A percentile compares a stretch with the other conserved stretches of the same genome.
phyloP scores from a whole-genome alignment of 345 rosid species.

The Kandelia obovata region DNA sequence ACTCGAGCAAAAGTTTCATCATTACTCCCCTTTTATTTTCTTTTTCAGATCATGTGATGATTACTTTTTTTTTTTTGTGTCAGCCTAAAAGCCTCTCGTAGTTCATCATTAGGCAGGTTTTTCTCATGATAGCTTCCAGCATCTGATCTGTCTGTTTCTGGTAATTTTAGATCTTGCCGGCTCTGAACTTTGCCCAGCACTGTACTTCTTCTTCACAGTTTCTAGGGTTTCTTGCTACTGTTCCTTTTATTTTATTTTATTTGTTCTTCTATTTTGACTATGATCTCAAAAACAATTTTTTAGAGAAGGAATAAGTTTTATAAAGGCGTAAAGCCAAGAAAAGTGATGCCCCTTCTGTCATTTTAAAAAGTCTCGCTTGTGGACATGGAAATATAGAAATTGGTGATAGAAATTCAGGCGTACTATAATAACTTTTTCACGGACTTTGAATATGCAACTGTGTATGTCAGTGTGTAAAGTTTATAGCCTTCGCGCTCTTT shows the following conservation, averaged over 20 bases:
- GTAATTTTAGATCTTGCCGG: constrained; percentile 36
- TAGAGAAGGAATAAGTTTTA: neutral
- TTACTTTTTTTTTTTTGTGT: constrained; percentile 17
- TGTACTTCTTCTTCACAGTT: constrained; percentile 1
- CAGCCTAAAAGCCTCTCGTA: constrained; percentile 25
- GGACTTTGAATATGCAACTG: neutral
- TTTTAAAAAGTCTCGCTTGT: constrained; percentile 9
- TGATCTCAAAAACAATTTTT: constrained; percentile 7
- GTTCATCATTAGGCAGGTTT: constrained; percentile 27
- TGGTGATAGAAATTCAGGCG: neutral
- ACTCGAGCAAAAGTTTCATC: constrained; percentile 42
- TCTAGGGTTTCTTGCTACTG: constrained; percentile 31
- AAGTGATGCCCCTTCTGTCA: constrained; percentile 13
- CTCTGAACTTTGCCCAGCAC: constrained; percentile 18
- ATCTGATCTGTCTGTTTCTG: constrained; percentile 50
- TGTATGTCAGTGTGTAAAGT: neutral
- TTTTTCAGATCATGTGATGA: constrained; percentile 33
- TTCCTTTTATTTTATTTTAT: neutral
- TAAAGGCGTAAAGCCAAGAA: constrained; percentile 13
- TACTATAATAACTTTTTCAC: neutral
- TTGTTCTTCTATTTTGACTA: neutral
- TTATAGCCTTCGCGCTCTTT: neutral
- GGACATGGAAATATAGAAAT: neutral
- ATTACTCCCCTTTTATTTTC: constrained; percentile 37
- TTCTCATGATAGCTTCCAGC: constrained; percentile 36